Base-by-base conservation (phyloP, 2,329 filamentous ascomycete species). In the Aspergillus carbonarius region DNA sequence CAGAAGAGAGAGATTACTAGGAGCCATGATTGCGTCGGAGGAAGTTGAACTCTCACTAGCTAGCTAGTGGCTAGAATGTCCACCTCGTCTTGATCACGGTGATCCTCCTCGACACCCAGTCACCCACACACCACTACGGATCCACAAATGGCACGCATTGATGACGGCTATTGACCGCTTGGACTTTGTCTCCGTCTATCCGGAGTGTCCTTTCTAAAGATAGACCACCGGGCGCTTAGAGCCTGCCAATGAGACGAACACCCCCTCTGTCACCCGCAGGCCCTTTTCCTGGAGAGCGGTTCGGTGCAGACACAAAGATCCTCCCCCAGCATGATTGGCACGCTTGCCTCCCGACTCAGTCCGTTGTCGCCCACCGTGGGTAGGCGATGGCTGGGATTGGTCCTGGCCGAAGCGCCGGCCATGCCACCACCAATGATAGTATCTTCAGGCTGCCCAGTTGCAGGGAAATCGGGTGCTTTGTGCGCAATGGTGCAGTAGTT, bases 401-500 rank as follows among this genome's bases (percentile, higher is more conserved):
- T 58, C 56, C 56, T 49, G 37, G 40, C 59, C 62, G 65, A 64
- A 63, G 65, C 65, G 65, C 65, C 52, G 48, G 48, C 40, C 53
- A 46, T 30, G 20, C n/a, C 40, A 60, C 35, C 47, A 54, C 60
- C 66, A 66, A 67, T 66, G 60, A 53, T 50, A 59, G 59, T 60
- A 55, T 32, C 30, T 55, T 40, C 49, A 60, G 30, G 25, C 23
- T 49, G 30, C 25, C 39, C 54, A 55, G 52, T 30, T 48, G 39
- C 55, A 58, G 60, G 60, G 51, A 55, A 55, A 55, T 54, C 62
- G 52, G 61, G 40, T 58, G 58, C 55, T 55, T 54, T 53, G 68
- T 73, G 70, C 70, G 56, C 66, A 65, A 63, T 65, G 54, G 13
- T 73, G 72, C 71, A 74, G 66, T 72, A 72, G 71, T 63, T 66